Conservation (phyloP, 306 rosid genomes). For the Senna tora region DNA sequence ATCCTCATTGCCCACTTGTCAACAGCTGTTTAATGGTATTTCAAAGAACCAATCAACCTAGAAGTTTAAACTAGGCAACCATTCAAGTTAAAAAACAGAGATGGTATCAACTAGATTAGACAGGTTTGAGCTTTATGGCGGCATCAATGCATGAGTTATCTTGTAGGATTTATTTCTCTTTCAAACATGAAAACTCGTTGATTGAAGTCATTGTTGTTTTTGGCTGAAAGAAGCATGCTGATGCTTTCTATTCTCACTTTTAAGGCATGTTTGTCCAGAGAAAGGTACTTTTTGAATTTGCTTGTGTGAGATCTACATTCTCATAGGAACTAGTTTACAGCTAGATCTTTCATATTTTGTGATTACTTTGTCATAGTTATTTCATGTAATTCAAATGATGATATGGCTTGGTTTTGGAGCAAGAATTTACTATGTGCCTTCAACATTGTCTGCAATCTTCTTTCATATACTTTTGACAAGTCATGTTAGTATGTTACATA, state of each 20-base stretch:
- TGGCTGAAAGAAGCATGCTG: background rate
- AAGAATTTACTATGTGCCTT: background rate
- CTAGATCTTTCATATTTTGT: background rate
- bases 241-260: background rate
- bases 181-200: background rate
- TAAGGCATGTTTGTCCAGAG: background rate
- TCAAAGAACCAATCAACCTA: background rate
- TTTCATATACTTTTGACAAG: too few species aligned
- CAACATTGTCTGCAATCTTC: background rate
- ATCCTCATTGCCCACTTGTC: background rate
- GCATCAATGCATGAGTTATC: background rate
- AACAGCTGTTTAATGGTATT: background rate
- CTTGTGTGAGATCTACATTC: background rate
- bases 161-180: background rate
- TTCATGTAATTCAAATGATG: background rate
- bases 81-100: background rate
- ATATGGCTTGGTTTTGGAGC: background rate
- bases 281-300: background rate
- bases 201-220: background rate
- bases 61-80: slow-evolving; percentile 4
- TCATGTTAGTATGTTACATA: slow-evolving; percentile 23
- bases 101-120: background rate
- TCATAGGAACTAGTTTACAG: background rate
- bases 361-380: background rate
- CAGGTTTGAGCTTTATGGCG: background rate